Evolutionary conservation across 2,329 filamentous ascomycete species (phyloP).

Genomic region (Coniochaeta sp.): DNA sequence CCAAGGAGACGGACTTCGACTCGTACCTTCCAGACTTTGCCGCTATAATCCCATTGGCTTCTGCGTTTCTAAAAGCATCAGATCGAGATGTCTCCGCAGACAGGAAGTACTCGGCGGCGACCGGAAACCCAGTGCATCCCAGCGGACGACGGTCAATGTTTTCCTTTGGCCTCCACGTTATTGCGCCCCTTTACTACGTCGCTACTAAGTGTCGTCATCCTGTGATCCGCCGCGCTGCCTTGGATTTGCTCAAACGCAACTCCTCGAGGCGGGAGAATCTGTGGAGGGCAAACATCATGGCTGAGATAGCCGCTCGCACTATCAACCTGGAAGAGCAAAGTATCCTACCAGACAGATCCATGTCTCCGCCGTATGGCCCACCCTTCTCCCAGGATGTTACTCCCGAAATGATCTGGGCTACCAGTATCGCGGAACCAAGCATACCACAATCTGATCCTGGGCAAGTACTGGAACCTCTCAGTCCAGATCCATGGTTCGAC

Average conservation of each 20-base stretch:
- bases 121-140: constrained; percentile 5
- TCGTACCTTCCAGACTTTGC: constrained; percentile 25
- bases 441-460: background rate
- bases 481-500: background rate
- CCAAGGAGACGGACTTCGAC: constrained; percentile 25
- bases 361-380: background rate
- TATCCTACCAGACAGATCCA: background rate
- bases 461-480: background rate
- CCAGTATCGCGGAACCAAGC: background rate
- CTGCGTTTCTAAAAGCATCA: constrained; percentile 15
- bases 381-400: background rate
- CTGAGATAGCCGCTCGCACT: constrained; percentile 27
- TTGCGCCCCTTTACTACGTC: constrained; percentile 33
- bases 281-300: constrained; percentile 25
- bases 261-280: constrained; percentile 27
- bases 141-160: constrained; percentile 19
- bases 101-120: constrained; percentile 4
- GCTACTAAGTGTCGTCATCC: constrained; percentile 32
- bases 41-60: constrained; percentile 26
- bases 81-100: constrained; percentile 1
- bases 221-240: constrained; percentile 27
- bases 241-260: constrained; percentile 24
- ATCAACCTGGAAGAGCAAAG: constrained; percentile 16
- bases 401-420: background rate
- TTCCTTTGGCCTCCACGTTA: constrained; percentile 32